Conservation (phyloP, 371 early-diverging fungal genomes). For the Lichtheimia hyalospora region DNA sequence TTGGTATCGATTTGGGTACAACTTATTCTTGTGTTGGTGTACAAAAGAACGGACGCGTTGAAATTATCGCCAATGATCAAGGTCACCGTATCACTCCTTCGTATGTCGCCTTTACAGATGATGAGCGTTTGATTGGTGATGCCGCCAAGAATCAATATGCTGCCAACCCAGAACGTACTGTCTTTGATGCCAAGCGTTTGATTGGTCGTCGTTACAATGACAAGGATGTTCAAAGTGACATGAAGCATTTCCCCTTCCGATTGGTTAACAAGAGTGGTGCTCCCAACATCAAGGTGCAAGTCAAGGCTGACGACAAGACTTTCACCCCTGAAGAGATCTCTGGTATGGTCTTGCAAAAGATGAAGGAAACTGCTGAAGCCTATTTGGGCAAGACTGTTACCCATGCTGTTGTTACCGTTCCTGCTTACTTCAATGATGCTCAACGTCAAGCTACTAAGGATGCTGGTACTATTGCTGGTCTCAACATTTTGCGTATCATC, state of each 20-base stretch:
- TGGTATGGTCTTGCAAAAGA: conserved; percentile 94
- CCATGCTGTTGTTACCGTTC: conserved; percentile 88
- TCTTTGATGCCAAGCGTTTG: conserved; percentile 95
- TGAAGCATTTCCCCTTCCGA: conserved; percentile 92
- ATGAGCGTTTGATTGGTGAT: conserved; percentile 86
- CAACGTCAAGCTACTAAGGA: conserved; percentile 86
- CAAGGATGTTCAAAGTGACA: conserved; percentile 82
- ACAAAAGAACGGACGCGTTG: conserved; percentile 85
- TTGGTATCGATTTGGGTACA: conserved; percentile 93
- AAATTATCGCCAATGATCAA: conserved; percentile 79
- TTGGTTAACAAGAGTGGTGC: conserved; percentile 79
- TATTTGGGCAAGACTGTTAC: conserved; percentile 88
- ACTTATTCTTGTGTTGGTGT: conserved; percentile 98
- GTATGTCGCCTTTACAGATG: conserved; percentile 84
- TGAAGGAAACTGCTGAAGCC: conserved; percentile 97
- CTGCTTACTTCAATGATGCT: conserved; percentile 91
- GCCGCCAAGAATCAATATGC: conserved; percentile 86
- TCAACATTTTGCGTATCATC: conserved; percentile 81
- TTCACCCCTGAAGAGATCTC: conserved; percentile 98
- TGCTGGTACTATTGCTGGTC: conserved; percentile 78
- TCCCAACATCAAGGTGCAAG: conserved; percentile 78
- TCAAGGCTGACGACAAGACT: conserved; percentile 87
- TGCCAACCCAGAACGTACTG: conserved; percentile 83
- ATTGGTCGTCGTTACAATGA: conserved; percentile 88
- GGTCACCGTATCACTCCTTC: conserved; percentile 90